A percentile compares a stretch with the other conserved stretches of the same genome.
phyloP scores from a whole-genome alignment of 345 rosid genomes.

The Eucalyptus erythrocorys region DNA sequence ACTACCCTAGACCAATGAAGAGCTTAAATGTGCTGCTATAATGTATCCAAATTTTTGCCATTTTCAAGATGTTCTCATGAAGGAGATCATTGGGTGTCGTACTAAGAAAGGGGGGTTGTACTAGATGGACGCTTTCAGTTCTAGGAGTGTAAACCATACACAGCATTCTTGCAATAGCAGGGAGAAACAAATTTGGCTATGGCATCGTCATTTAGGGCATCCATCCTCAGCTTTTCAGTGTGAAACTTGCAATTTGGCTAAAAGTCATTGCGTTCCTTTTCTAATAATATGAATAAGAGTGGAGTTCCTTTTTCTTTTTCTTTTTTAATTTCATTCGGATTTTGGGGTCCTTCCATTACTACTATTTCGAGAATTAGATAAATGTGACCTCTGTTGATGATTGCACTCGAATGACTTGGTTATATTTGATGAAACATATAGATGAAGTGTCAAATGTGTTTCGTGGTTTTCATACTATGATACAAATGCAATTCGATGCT shows the following conservation, averaged over 20 bases:
- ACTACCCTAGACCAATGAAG: no score
- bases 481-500: neutral
- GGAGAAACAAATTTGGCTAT: neutral
- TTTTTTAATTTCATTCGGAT: no score
- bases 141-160: no score
- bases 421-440: neutral
- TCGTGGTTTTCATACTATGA: neutral
- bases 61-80: neutral
- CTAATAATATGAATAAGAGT: neutral
- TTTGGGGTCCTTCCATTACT: neutral
- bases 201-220: neutral
- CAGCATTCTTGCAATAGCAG: neutral
- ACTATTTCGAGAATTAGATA: neutral
- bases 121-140: neutral
- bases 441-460: neutral
- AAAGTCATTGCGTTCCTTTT: neutral
- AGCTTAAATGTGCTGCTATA: neutral
- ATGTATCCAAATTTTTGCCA: neutral
- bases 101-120: neutral
- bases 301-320: no score
- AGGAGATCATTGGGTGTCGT: neutral
- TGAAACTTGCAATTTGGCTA: neutral
- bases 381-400: neutral
- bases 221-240: neutral
- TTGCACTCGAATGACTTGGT: neutral